phyloP scores from a whole-genome alignment of 2,329 filamentous ascomycete species.

The Neoascochyta sp. region DNA sequence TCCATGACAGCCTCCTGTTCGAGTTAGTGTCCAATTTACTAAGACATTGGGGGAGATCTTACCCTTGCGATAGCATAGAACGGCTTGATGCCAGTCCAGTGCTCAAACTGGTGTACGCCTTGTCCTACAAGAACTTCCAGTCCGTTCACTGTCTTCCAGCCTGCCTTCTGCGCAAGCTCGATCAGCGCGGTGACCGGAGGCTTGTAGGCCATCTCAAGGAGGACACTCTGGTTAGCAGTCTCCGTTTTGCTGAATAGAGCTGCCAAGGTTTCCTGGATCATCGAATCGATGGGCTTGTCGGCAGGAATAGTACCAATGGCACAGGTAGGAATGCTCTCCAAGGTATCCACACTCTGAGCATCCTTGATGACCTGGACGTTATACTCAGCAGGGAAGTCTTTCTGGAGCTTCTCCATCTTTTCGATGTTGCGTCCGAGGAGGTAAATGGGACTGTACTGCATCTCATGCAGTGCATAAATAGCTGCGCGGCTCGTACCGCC shows the following conservation, averaged over 20 bases:
- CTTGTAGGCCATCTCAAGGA: constrained; percentile 97
- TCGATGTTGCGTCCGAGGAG: constrained; percentile 71
- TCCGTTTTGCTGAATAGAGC: constrained; percentile 45
- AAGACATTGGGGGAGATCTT: constrained; percentile 20
- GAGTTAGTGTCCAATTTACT: constrained; percentile 4
- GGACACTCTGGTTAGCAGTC: constrained; percentile 44
- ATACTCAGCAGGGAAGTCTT: constrained; percentile 70
- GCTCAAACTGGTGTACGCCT: constrained; percentile 78
- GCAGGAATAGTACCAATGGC: constrained; percentile 90
- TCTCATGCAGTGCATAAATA: constrained; percentile 78
- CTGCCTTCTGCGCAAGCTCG: constrained; percentile 70
- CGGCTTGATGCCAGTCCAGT: constrained; percentile 79
- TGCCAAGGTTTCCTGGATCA: constrained; percentile 63
- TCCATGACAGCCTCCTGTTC: constrained; percentile 20
- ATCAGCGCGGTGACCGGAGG: constrained; percentile 80
- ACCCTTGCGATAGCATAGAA: constrained; percentile 66
- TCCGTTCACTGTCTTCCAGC: constrained; percentile 82
- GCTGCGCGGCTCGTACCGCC: constrained; percentile 91
- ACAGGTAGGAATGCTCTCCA: constrained; percentile 58
- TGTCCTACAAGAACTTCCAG: constrained; percentile 87
- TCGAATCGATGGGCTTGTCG: constrained; percentile 73
- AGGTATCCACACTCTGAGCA: constrained; percentile 45
- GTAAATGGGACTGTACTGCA: constrained; percentile 83
- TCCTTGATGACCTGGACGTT: constrained; percentile 57
- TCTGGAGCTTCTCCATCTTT: constrained; percentile 65